These are phyloP conservation scores for Ceratobasidium sp. DNA, from an alignment of 1,284 basidiomycete species.

Conservation along the genomic window DNA sequence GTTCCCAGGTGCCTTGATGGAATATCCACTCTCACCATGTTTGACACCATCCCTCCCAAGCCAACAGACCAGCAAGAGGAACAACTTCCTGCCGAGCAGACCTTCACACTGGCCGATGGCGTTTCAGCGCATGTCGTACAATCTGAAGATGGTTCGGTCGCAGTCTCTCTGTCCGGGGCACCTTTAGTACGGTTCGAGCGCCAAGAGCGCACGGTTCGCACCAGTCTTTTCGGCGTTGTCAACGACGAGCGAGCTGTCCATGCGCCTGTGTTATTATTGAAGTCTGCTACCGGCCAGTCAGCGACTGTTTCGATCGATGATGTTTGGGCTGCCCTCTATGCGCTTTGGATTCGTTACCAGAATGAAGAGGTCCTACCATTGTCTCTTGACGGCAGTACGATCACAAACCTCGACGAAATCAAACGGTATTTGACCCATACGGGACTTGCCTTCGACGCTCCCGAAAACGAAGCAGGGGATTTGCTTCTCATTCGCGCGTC, in stretches of 20 bases:
- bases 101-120: conserved; percentile 26
- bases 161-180: not conserved
- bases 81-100: conserved; percentile 15
- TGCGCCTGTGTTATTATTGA: conserved; percentile 6
- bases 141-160: conserved; percentile 27
- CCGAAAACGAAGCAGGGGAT: not conserved
- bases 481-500: conserved; percentile 57
- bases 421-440: conserved; percentile 20
- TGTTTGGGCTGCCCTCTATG: conserved; percentile 11
- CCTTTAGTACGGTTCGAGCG: conserved; percentile 5
- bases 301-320: conserved; percentile 13
- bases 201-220: conserved; percentile 17
- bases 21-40: conserved; percentile 4
- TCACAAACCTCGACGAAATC: conserved; percentile 10
- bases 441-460: conserved; percentile 24
- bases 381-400: not conserved
- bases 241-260: conserved; percentile 27
- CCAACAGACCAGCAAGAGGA: conserved; percentile 11
- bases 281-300: not conserved
- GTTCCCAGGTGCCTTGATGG: conserved; percentile 6
- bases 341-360: conserved; percentile 22
- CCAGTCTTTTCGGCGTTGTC: conserved; percentile 33
- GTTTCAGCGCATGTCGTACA: conserved; percentile 22
- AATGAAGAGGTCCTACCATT: conserved; percentile 26
- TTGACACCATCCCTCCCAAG: conserved; percentile 21